Evolutionary conservation across 371 early-diverging fungal genomes (phyloP), one percentile per base, ranked within the genome.

Genomic region (Phascolomyces articulosus): DNA sequence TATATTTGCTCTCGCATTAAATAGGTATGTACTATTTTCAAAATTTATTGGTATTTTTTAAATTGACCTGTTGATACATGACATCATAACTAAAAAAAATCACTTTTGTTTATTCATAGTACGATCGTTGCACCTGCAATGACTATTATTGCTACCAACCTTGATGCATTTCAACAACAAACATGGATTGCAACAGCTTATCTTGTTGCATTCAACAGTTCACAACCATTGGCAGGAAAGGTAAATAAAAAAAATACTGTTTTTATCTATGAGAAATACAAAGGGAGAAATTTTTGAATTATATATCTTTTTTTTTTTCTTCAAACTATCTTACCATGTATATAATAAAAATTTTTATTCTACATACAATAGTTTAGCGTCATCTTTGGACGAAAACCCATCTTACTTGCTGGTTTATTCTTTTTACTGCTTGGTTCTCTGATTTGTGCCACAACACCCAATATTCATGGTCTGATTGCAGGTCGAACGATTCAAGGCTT

Each of bases 401-500:
- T 80, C 9, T 40, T 75, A 21, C 66, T 87, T 68, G 58, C 61
- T 11, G 72, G 73, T 41, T 53, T 72, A 4, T 40, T 54, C 13
- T 73, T 72, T 55, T 73, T 78, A 40, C 26, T 74, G 10, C 11
- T 69, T 7, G 78, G 78, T 11, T 78, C 85, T 23, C 15, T 62
- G 27, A 53, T 62, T 26, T 23, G 54, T 26, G 51, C 62, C 3
- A n/a, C 48, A 23, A 21, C 62, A 2, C 54, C 62, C 9, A 40
- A 9, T 20, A 54, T 60, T 78, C 65, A 68, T 16, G 78, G 82
- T 72, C 70, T 91, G 59, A 87, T 93, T 56, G 78, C 84, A n/a
- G 87, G 88, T 38, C 86, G 91, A 24, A 83, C 85, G 0, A 70
- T 91, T 27, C 82, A 89, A 62, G 91, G 93, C 2, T 73, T 89